Base-by-base conservation (phyloP, 352 stramenopile genomes). In the Pythium phragmitis region DNA sequence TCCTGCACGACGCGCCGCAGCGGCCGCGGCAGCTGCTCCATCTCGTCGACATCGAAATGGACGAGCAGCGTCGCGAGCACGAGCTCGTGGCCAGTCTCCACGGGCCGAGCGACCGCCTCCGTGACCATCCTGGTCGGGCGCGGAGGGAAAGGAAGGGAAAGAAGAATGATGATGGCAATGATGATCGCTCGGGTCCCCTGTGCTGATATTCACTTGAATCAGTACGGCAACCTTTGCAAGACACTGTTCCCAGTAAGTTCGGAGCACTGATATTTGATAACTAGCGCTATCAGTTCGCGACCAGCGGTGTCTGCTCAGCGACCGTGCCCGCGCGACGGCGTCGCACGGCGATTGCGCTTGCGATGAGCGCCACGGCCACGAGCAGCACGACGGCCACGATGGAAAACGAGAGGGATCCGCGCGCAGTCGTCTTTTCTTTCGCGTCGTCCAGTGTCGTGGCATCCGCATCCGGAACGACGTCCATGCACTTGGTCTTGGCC, bases 381-480 rank as follows among this genome's bases (percentile, higher is more conserved):
- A 58, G 16, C 12, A 65, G 26, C 26, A 30, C 16, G 4, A 45
- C 48, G 12, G 34, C 19, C 5, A n/a, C 39, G 9, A 65, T 6
- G 14, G 37, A 34, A 26, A 58, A 34, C 5, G 48, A 39, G 26
- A 50, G 16, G 21, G 57, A 57, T 2, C 21, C 30, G 5, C 16
- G 23, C 4, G 21, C 30, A 26, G 30, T 53, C 26, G 37, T 7
- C 47, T 47, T 34, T 8, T 54, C 47, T 9, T 23, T 23, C 17
- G 45, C 19, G 7, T 57, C 33, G 45, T 26, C 48, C 5, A 58
- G 11, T 2, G 48, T 33, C 81, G 48, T 96, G 82, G 56, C 77
- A 82, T 2, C 77, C 94, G 26, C 95, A 95, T 79, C 98, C 96
- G 28, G 30, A 85, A 72, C 0, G 93, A 91, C 4, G 93, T 98